Evolutionary conservation across 208 protist species (phyloP).

Genomic region (Crithidia thermophila): DNA sequence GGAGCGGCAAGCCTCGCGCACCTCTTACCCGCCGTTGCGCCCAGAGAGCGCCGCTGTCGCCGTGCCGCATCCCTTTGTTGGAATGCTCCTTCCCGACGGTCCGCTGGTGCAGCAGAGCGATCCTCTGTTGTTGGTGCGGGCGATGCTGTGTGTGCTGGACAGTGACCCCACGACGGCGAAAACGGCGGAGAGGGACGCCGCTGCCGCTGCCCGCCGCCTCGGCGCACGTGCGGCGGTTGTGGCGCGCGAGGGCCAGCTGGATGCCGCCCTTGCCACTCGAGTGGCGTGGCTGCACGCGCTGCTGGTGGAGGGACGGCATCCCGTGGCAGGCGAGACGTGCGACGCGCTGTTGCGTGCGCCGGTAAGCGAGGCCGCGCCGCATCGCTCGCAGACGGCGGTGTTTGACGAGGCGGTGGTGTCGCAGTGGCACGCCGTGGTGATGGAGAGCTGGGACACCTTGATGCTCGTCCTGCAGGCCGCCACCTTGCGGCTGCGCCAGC

Average conservation of each 20-base stretch:
- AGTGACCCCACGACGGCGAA: not conserved
- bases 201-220: slow-evolving; percentile 18
- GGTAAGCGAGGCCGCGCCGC: not conserved
- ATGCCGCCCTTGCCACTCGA: slow-evolving; percentile 11
- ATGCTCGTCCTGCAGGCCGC: slow-evolving; percentile 29
- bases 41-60: not conserved
- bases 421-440: slow-evolving; percentile 22
- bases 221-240: slow-evolving; percentile 24
- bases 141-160: slow-evolving; percentile 21
- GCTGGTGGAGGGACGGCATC: slow-evolving; percentile 22
- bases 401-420: slow-evolving; percentile 1
- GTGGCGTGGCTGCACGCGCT: slow-evolving; percentile 23
- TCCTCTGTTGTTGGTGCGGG: slow-evolving; percentile 24
- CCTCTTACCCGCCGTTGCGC: too few relatives aligned
- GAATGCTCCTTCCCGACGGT: slow-evolving; percentile 12
- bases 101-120: slow-evolving; percentile 21
- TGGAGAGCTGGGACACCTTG: slow-evolving; percentile 18
- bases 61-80: not conserved
- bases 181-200: not conserved
- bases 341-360: not conserved
- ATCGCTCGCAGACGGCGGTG: not conserved
- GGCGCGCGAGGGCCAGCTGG: slow-evolving; percentile 26
- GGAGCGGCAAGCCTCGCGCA: not conserved
- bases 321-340: not conserved
- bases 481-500: slow-evolving; percentile 27